Conservation (phyloP, 202 grass and related monocot genomes). For the Miscanthus sacchariflorus region DNA sequence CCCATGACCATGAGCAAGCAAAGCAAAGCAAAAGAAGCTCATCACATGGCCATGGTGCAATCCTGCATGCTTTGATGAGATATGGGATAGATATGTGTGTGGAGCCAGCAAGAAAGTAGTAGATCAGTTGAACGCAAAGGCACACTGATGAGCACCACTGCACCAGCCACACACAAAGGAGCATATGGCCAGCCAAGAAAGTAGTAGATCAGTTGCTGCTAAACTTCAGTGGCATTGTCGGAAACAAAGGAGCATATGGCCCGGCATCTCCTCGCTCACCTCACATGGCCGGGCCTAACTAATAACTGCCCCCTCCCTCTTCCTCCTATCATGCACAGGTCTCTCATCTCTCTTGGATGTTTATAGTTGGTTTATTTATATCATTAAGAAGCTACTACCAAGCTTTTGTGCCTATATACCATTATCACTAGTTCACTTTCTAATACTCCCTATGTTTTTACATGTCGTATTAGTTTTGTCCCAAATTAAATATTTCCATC, state of each 20-base stretch:
- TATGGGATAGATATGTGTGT: too few species aligned
- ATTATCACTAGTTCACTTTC: too few species aligned
- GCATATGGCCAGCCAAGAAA: not conserved
- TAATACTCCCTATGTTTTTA: too few species aligned
- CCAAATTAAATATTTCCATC: too few species aligned
- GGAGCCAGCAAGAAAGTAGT: not conserved
- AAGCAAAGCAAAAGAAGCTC: not conserved
- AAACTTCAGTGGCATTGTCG: not conserved
- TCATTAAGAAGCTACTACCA: too few species aligned
- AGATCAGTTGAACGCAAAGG: not conserved
- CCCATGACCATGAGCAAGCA: not conserved
- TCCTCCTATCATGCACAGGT: not conserved
- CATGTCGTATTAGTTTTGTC: too few species aligned
- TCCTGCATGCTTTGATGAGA: too few species aligned
- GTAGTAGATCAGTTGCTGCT: not conserved
- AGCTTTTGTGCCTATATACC: too few species aligned
- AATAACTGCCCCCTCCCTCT: not conserved
- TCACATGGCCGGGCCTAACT: not conserved
- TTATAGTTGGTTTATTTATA: too few species aligned
- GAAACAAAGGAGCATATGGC: conserved; percentile 11
- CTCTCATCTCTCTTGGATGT: not conserved
- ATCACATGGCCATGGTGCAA: not conserved
- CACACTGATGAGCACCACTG: not conserved
- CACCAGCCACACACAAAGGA: not conserved
- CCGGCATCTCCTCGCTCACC: conserved; percentile 4